Evolutionary conservation across 208 protist genomes (phyloP).

Genomic region (Trypanosoma mega): DNA sequence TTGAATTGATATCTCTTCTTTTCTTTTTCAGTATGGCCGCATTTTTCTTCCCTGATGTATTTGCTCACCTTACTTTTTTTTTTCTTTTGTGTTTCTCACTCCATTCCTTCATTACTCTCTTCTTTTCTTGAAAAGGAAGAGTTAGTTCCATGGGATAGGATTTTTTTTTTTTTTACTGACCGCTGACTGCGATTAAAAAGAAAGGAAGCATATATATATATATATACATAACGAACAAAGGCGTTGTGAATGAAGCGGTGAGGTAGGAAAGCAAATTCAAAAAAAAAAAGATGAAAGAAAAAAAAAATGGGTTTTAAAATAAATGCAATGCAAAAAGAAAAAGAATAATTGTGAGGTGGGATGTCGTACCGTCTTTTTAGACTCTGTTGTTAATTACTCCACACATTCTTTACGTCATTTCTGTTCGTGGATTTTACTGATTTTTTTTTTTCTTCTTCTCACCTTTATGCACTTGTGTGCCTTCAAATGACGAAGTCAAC

Average conservation of each 20-base stretch:
- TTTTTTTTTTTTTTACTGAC: no score
- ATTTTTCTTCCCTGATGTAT: background rate
- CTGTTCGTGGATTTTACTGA: constrained; percentile 1
- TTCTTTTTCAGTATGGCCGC: background rate
- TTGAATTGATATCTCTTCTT: background rate
- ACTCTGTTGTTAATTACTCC: no score
- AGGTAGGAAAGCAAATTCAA: no score
- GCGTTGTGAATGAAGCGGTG: no score
- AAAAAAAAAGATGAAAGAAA: no score
- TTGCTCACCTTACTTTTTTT: constrained; percentile 18
- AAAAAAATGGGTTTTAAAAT: no score
- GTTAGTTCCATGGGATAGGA: background rate
- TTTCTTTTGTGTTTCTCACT: constrained; percentile 5
- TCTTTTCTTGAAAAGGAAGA: background rate
- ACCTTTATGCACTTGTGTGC: background rate
- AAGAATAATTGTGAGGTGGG: no score
- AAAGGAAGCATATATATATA: background rate
- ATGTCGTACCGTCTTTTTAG: no score
- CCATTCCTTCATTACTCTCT: constrained; percentile 7
- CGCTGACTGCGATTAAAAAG: no score
- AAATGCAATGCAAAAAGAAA: no score
- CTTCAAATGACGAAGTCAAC: background rate
- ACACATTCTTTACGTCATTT: no score
- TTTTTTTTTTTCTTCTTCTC: constrained; percentile 22
- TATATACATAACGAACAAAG: no score